A percentile compares a stretch with the other conserved stretches of the same genome.
Evolutionary conservation across 1,284 basidiomycete genomes (phyloP).

Genomic region (Trichosporon sp.): DNA sequence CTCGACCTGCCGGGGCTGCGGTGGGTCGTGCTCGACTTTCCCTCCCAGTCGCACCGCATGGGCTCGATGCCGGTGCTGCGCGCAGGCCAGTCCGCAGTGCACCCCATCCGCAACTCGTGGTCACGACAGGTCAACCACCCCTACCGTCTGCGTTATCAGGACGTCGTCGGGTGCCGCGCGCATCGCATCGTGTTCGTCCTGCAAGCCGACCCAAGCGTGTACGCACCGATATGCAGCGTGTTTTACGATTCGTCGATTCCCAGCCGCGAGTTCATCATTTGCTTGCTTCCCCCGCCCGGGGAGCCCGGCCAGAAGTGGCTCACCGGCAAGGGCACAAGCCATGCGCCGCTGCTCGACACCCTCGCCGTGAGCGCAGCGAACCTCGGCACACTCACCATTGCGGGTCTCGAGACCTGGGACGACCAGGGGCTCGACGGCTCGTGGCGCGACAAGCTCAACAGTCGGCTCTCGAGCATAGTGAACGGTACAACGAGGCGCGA

Average conservation of each 20-base stretch:
- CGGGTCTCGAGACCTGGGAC: constrained; percentile 1
- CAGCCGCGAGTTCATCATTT: neutral
- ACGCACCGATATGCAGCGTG: neutral
- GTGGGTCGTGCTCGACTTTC: neutral
- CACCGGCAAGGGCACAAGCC: neutral
- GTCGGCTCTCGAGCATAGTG: neutral
- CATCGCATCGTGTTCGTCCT: constrained; percentile 3
- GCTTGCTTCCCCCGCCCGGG: neutral
- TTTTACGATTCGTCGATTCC: neutral
- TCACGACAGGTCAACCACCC: neutral
- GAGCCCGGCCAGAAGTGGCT: neutral
- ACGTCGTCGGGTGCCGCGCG: neutral
- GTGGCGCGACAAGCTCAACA: neutral
- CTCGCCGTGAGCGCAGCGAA: neutral
- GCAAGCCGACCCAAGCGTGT: neutral
- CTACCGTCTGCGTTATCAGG: neutral
- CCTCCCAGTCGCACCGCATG: neutral
- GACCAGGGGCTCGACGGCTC: neutral
- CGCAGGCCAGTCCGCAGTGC: neutral
- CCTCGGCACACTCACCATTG: constrained; percentile 1
- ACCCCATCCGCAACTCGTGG: neutral
- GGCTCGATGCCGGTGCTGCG: neutral
- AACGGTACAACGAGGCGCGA: neutral
- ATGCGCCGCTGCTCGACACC: neutral
- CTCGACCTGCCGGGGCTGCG: neutral